Base-by-base conservation (phyloP, 495 filamentous ascomycete genomes). In the Margaritispora aquatica region DNA sequence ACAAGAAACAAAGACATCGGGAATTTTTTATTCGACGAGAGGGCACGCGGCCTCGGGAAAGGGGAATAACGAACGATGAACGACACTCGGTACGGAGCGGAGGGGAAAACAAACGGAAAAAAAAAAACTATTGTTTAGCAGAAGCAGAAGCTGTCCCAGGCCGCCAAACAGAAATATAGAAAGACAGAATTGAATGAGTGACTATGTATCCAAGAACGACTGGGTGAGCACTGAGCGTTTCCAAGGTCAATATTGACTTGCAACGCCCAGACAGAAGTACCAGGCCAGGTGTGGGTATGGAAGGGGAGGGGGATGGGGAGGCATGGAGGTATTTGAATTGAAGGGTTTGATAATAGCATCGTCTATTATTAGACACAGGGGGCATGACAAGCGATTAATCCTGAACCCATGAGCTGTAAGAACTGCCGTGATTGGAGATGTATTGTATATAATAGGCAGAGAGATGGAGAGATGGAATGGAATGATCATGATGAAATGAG, bases 401-500 rank as follows among this genome's bases (percentile, higher is more conserved):
- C 19, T 44, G 19, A 44, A 44, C n/a, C n/a, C n/a, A n/a, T n/a
- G n/a, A n/a, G n/a, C n/a, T n/a, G n/a, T n/a, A n/a, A n/a, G n/a
- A n/a, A n/a, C n/a, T n/a, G n/a, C n/a, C n/a, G n/a, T n/a, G n/a
- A n/a, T n/a, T n/a, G n/a, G n/a, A n/a, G n/a, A n/a, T n/a, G n/a
- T n/a, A n/a, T n/a, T n/a, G n/a, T n/a, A n/a, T n/a, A n/a, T n/a
- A n/a, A n/a, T n/a, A n/a, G n/a, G 26, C n/a, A 22, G 10, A 26
- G 27, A 29, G 17, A 34, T 34, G 5, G 29, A 15, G 15, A 7
- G 29, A 26, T 10, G 26, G 23, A 26, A 19, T 26, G 21, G 15
- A 23, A 26, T 29, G 50, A 52, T n/a, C n/a, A n/a, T n/a, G 51
- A 31, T 54, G 26, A 54, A 23, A 34, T 27, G 51, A 54, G 51